Evolutionary conservation across 257 asterid species (phyloP), one percentile per base, ranked within the genome.

Genomic region (Verbena officinalis): DNA sequence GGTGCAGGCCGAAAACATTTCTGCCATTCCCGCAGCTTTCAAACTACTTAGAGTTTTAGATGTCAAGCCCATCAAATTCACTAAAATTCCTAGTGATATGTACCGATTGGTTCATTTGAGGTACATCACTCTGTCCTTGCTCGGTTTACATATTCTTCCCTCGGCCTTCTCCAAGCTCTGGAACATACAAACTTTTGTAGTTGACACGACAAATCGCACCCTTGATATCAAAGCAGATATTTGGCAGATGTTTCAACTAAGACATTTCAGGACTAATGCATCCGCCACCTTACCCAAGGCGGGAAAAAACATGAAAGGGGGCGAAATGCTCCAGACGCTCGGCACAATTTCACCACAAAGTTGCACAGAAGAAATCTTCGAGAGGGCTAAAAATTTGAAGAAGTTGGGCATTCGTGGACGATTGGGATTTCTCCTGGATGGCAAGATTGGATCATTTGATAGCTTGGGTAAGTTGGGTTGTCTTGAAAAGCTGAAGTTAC

Each of bases 401-500:
- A 74, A 74, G 24, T 3, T 82, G 54, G 85, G 88, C 3, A 43
- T 79, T 20, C 79, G 81, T 33, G 88, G 88, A 0, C 66, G 57
- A 5, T 39, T 79, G 34, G 72, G 62, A 19, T 48, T 42, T 31
- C 76, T 78, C 24, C 9, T 82, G 9, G 77, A 76, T 5, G 11
- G 20, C 59, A 45, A 54, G 55, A 67, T 51, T 8, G 70, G 72
- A 21, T 49, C 80, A 17, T 78, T 82, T 36, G 78, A 75, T 15
- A 71, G 72, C 52, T 22, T 82, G 5, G 63, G 24, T 4, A 76
- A 55, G 21, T 48, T 82, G 59, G 59, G 42, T 0, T 64, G 40
- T 55, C 85, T 76, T 2, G 84, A 80, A 61, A 76, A 76, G 34
- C 62, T 82, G 62, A 79, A 79, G 85, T 67, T 82, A 1, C n/a